phyloP scores from a whole-genome alignment of 805 yeast genomes.

The Monosporozyma unispora region DNA sequence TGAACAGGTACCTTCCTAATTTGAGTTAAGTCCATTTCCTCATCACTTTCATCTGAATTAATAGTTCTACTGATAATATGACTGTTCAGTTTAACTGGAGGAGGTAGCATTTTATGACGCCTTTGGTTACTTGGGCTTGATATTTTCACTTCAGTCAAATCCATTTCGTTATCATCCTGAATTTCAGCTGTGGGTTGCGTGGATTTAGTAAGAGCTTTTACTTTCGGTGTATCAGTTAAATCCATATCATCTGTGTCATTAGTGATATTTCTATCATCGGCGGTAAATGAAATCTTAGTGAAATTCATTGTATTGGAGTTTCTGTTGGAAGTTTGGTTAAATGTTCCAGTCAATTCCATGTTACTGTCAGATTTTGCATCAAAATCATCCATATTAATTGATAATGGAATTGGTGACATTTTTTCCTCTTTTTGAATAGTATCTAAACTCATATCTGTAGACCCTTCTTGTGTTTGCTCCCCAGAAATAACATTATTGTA shows the following conservation, averaged over 20 bases:
- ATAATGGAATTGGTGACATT: constrained; percentile 7
- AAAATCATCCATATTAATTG: neutral
- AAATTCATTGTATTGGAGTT: constrained; percentile 1
- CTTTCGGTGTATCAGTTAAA: constrained; percentile 8
- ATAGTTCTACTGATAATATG: too few relatives aligned
- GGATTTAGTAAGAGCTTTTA: too few relatives aligned
- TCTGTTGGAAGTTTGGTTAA: neutral
- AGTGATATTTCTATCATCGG: neutral
- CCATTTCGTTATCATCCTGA: neutral
- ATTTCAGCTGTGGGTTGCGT: neutral
- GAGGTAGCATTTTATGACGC: too few relatives aligned
- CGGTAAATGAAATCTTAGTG: constrained; percentile 1
- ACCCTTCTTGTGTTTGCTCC: neutral
- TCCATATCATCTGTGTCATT: constrained; percentile 6
- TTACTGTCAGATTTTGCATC: constrained; percentile 2
- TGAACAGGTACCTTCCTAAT: neutral
- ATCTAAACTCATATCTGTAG: constrained; percentile 1
- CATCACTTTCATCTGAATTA: neutral
- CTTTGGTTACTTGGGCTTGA: neutral
- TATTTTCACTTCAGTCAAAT: neutral
- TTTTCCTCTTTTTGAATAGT: constrained; percentile 4
- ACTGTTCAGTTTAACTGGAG: too few relatives aligned
- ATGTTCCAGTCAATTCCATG: constrained; percentile 11
- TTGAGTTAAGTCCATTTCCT: constrained; percentile 6
- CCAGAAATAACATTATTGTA: neutral